Percentiles rank a stretch among this genome's conserved stretches.
These are phyloP conservation scores for Epichloe coenophiala DNA, from an alignment of 2,329 filamentous ascomycete species.

Conservation along the genomic window DNA sequence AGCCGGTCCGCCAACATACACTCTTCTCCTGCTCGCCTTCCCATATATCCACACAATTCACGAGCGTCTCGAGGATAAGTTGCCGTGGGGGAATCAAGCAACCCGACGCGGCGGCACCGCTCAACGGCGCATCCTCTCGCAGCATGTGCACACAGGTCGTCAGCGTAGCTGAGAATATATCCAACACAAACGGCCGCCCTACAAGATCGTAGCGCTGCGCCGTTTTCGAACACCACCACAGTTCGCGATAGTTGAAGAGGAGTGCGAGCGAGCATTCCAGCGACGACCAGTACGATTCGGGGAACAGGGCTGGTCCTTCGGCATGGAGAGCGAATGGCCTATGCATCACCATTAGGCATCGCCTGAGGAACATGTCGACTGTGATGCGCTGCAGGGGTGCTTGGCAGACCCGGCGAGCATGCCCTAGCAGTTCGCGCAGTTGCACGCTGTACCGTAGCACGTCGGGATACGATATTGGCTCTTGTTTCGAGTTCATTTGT, in stretches of 20 bases:
- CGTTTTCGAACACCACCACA: slow-evolving; percentile 16
- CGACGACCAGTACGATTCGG: slow-evolving; percentile 24
- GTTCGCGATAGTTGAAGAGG: slow-evolving; percentile 22
- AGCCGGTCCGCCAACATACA: slow-evolving; percentile 21
- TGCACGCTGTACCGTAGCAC: slow-evolving; percentile 19
- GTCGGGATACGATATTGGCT: slow-evolving; percentile 19
- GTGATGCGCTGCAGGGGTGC: slow-evolving; percentile 19
- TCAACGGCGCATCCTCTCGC: slow-evolving; percentile 20
- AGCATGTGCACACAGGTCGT: slow-evolving; percentile 22
- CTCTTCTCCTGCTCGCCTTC: slow-evolving; percentile 21
- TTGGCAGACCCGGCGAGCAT: slow-evolving; percentile 16
- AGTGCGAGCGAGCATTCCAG: slow-evolving; percentile 23
- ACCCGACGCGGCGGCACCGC: slow-evolving; percentile 13
- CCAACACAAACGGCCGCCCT: slow-evolving; percentile 20
- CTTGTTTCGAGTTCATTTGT: slow-evolving; percentile 19
- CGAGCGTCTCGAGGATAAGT: slow-evolving; percentile 21
- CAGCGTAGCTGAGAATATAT: slow-evolving; percentile 22
- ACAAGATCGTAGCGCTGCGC: slow-evolving; percentile 17
- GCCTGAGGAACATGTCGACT: slow-evolving; percentile 21
- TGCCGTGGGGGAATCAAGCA: slow-evolving; percentile 21
- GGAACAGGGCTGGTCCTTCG: slow-evolving; percentile 18
- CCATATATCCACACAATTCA: slow-evolving; percentile 22
- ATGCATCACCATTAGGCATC: slow-evolving; percentile 23
- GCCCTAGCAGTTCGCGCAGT: slow-evolving; percentile 20
- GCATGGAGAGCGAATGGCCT: slow-evolving; percentile 21